phyloP scores from a whole-genome alignment of 257 asterid species.

The Solanum tarapatanum region DNA sequence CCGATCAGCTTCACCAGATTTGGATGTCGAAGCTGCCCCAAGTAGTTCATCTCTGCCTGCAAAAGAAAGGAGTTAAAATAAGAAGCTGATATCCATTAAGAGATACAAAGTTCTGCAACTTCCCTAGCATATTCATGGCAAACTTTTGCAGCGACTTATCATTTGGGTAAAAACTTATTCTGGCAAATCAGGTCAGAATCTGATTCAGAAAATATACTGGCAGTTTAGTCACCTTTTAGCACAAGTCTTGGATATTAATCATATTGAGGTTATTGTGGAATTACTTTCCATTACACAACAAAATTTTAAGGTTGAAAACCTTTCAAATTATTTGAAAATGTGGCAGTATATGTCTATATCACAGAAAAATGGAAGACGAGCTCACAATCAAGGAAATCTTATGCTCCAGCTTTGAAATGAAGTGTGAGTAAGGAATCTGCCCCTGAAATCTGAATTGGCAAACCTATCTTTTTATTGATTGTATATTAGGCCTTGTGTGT shows the following conservation, averaged over 20 bases:
- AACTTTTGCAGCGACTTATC: background rate
- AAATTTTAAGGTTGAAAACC: background rate
- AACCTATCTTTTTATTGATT: background rate
- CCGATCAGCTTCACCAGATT: slow-evolving; percentile 84
- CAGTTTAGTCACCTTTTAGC: background rate
- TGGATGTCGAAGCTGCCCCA: slow-evolving; percentile 78
- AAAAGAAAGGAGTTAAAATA: background rate
- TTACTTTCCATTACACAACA: background rate
- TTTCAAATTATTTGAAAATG: background rate
- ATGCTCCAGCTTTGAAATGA: background rate
- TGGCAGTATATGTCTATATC: background rate
- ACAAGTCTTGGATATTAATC: background rate
- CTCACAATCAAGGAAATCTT: background rate
- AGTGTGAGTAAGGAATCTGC: background rate
- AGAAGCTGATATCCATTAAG: background rate
- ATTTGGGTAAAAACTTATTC: background rate
- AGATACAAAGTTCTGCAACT: background rate
- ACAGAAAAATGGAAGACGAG: background rate
- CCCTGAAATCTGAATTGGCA: background rate
- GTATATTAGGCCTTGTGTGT: background rate
- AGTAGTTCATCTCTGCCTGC: slow-evolving; percentile 92
- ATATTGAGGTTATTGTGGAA: background rate
- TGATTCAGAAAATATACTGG: background rate
- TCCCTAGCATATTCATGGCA: background rate
- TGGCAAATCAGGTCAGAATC: background rate